Conservation (phyloP, 2,329 filamentous ascomycete genomes). For the Penicillium expansum region DNA sequence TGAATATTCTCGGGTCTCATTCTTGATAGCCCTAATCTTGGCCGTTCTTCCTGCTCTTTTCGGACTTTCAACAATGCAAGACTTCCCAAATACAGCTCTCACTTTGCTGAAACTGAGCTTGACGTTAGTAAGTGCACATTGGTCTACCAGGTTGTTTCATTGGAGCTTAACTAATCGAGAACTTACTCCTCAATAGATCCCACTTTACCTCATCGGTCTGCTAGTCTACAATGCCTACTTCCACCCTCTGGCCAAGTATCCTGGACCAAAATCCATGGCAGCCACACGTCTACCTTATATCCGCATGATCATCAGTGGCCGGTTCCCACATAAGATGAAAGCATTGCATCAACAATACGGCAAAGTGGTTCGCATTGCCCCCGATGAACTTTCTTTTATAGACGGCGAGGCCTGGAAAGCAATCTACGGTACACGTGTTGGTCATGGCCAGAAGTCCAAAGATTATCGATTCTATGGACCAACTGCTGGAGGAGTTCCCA, state of each 20-base stretch:
- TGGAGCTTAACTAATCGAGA: not conserved
- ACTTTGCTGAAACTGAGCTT: not conserved
- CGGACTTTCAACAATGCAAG: not conserved
- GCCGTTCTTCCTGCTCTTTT: not conserved
- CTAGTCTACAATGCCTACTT: constrained; percentile 31
- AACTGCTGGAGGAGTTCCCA: not conserved
- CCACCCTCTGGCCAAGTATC: constrained; percentile 30
- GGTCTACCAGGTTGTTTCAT: not conserved
- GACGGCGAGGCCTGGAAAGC: constrained; percentile 26
- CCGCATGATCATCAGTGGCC: constrained; percentile 13
- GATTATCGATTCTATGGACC: constrained; percentile 18
- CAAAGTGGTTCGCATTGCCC: constrained; percentile 29
- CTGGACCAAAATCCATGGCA: constrained; percentile 26
- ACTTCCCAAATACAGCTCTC: not conserved
- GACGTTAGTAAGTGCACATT: not conserved
- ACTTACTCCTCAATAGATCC: not conserved
- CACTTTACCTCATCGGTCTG: constrained; percentile 4
- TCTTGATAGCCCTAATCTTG: not conserved
- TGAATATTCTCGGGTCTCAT: not conserved
- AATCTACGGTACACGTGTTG: constrained; percentile 26
- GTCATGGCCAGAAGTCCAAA: constrained; percentile 23
- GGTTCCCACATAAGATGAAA: constrained; percentile 1
- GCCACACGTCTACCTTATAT: constrained; percentile 25
- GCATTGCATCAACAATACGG: constrained; percentile 30
- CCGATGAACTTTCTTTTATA: constrained; percentile 30